Percentiles rank a stretch among this genome's conserved stretches.
Conservation (phyloP, 2,329 filamentous ascomycete species). For the Colletotrichum sp. region DNA sequence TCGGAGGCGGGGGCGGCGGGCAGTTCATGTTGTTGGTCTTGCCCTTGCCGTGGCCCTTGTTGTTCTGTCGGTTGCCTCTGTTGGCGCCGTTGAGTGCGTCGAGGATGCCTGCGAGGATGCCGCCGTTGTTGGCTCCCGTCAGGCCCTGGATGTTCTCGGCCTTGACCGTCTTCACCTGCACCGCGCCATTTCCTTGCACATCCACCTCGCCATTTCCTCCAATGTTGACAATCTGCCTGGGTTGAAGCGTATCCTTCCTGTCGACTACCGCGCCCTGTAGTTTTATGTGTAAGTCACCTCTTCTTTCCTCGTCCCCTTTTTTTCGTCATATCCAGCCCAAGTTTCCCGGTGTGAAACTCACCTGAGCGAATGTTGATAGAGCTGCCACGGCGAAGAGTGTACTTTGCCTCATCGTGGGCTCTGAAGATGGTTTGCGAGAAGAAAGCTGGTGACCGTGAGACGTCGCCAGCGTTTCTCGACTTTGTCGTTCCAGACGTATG, state of each 20-base stretch:
- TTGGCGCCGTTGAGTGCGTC: slow-evolving; percentile 15
- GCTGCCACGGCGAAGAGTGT: slow-evolving; percentile 21
- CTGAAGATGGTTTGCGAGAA: neutral
- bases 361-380: slow-evolving; percentile 22
- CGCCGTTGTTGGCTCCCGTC: neutral
- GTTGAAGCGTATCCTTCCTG: neutral
- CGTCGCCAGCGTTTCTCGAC: slow-evolving; percentile 17
- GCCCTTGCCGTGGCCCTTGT: slow-evolving; percentile 5
- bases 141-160: neutral
- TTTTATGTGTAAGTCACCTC: neutral
- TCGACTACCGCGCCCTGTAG: slow-evolving; percentile 16
- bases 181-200: slow-evolving; percentile 1
- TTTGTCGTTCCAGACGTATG: neutral
- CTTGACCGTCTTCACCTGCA: slow-evolving; percentile 14
- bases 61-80: slow-evolving; percentile 3
- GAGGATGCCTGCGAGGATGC: slow-evolving; percentile 16
- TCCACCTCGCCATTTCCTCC: slow-evolving; percentile 2
- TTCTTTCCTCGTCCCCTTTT: neutral
- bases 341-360: neutral
- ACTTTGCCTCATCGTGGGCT: slow-evolving; percentile 25
- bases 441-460: slow-evolving; percentile 12
- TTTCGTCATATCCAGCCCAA: neutral
- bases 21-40: neutral
- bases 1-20: neutral
- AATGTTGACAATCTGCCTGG: slow-evolving; percentile 11